phyloP scores from a whole-genome alignment of 805 yeast species.

The Candida chauliodis region DNA sequence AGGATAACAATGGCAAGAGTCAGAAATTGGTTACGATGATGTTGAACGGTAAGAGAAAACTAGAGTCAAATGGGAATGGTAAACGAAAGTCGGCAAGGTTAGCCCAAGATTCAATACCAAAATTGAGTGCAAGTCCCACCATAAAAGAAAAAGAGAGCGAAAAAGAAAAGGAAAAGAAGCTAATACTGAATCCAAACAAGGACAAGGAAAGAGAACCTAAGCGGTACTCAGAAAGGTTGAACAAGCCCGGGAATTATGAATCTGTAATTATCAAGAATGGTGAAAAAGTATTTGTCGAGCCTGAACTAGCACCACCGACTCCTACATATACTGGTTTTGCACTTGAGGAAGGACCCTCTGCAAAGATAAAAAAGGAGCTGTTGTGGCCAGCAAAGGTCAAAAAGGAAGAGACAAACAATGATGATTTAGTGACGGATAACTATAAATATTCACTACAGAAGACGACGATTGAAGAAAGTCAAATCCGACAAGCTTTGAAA shows the following conservation, averaged over 20 bases:
- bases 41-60: slow-evolving; percentile 1
- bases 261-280: slow-evolving; percentile 7
- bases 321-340: slow-evolving; percentile 73
- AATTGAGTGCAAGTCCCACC: slow-evolving; percentile 8
- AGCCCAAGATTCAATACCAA: slow-evolving; percentile 1
- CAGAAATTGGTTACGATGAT: neutral
- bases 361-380: slow-evolving; percentile 53
- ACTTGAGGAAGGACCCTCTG: slow-evolving; percentile 63
- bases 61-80: neutral
- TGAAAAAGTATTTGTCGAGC: slow-evolving; percentile 48
- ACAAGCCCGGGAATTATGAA: neutral
- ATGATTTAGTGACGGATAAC: slow-evolving; percentile 6
- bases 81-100: slow-evolving; percentile 4
- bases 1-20: neutral
- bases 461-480: slow-evolving; percentile 17
- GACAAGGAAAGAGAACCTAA: too few species aligned
- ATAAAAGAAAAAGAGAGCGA: slow-evolving; percentile 4
- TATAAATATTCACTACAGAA: slow-evolving; percentile 12
- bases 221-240: neutral
- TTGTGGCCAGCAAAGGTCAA: slow-evolving; percentile 39
- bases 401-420: neutral
- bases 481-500: slow-evolving; percentile 14
- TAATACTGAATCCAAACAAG: too few species aligned
- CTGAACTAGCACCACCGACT: slow-evolving; percentile 49
- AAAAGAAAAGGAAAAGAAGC: too few species aligned